A percentile compares a stretch with the other conserved stretches of the same genome.
These are phyloP conservation scores for Globisporangium heterothallicum DNA, from an alignment of 352 stramenopile genomes.

Conservation along the genomic window DNA sequence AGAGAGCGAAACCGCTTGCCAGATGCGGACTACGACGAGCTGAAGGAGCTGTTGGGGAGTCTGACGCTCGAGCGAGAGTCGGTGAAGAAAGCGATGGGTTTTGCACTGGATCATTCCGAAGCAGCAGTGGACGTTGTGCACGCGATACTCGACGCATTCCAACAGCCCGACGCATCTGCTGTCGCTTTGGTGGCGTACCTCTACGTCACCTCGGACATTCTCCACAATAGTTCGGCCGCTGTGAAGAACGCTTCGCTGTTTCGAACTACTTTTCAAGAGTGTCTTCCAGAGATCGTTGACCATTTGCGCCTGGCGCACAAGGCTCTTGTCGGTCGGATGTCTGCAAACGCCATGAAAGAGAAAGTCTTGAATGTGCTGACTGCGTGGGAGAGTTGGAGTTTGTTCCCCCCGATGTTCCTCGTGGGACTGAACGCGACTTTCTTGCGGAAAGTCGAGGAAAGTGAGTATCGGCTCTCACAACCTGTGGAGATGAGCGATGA, in stretches of 20 bases:
- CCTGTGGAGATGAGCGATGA: constrained; percentile 8
- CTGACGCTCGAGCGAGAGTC: constrained; percentile 65
- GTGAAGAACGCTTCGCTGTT: constrained; percentile 89
- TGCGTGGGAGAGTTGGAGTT: constrained; percentile 74
- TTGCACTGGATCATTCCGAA: constrained; percentile 76
- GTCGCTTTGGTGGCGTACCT: constrained; percentile 57
- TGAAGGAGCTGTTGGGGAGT: constrained; percentile 32
- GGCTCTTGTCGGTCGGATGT: constrained; percentile 68
- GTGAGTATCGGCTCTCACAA: constrained; percentile 23
- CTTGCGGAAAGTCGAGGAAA: constrained; percentile 61
- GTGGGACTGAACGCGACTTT: constrained; percentile 82
- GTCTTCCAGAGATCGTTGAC: constrained; percentile 70
- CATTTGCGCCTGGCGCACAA: constrained; percentile 41
- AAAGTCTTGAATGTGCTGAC: constrained; percentile 73
- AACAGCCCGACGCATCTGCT: constrained; percentile 25
- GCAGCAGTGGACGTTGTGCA: constrained; percentile 63
- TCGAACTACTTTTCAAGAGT: constrained; percentile 81
- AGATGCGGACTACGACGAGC: constrained; percentile 45
- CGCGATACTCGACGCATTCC: constrained; percentile 41
- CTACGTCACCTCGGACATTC: constrained; percentile 84
- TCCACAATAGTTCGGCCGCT: constrained; percentile 86
- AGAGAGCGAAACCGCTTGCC: constrained; percentile 47
- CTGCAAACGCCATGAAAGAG: constrained; percentile 73
- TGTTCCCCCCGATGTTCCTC: constrained; percentile 69
- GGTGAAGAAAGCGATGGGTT: constrained; percentile 72